Percentiles rank a stretch among this genome's conserved stretches.
phyloP scores from a whole-genome alignment of 129 eudicot species.

The Pulicaria dysenterica region DNA sequence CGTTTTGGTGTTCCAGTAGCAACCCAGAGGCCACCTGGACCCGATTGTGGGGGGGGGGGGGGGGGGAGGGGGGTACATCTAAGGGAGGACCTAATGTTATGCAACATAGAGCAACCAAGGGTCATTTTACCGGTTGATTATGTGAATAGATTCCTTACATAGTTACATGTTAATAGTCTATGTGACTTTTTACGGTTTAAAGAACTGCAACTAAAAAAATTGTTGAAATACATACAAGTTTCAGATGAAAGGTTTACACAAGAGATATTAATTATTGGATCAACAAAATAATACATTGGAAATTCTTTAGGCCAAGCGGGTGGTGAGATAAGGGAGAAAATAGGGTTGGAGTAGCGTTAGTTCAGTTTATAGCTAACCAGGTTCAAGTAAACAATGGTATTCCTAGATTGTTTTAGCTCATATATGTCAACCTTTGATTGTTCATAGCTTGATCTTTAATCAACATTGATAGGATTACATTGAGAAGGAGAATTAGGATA shows the following conservation, averaged over 20 bases:
- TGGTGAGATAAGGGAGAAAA: neutral
- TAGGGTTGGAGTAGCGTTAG: slow-evolving; percentile 8
- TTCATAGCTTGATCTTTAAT: neutral
- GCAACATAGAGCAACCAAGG: neutral
- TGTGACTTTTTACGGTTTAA: neutral
- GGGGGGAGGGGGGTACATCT: too few species aligned
- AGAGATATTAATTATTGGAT: neutral
- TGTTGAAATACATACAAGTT: neutral
- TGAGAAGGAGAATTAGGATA: too few species aligned
- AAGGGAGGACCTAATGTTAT: neutral
- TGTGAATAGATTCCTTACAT: neutral
- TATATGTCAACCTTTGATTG: neutral
- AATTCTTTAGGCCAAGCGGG: neutral
- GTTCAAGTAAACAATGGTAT: neutral
- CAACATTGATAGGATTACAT: neutral
- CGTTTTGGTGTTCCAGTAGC: too few species aligned
- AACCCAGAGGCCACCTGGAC: too few species aligned
- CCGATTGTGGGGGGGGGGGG: too few species aligned
- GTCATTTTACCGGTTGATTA: neutral
- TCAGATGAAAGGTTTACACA: neutral
- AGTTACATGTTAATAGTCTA: neutral
- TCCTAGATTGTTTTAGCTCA: slow-evolving; percentile 3
- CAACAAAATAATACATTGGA: neutral
- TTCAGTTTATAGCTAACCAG: slow-evolving; percentile 4
- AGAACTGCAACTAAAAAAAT: neutral